Base-by-base conservation (phyloP, 202 grass and related monocot genomes). In the Dendrocalamus latiflorus region DNA sequence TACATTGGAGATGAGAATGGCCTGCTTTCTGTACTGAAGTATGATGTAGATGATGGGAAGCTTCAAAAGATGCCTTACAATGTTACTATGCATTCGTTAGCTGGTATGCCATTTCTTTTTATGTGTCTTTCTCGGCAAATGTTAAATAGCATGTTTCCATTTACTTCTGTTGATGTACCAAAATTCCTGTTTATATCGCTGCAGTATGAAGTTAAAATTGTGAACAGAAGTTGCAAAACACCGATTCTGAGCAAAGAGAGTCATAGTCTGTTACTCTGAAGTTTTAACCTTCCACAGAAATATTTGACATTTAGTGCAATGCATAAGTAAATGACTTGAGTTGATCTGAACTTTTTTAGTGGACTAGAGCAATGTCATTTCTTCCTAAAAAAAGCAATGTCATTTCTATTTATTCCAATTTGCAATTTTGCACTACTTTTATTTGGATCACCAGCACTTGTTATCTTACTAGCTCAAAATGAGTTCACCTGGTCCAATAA, bases 1-100 rank as follows among this genome's bases (percentile, higher is more conserved):
- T 98, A 91, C 89, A 24, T 98, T 90, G 95, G 95, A 41, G 95
- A 98, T 90, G 95, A 98, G 72, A 93, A 95, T 77, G 95, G 95
- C 11, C 76, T 91, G 49, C 88, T 98, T 76, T 93, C 95, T 82
- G 92, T 98, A 68, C 70, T 94, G 58, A 98, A 93, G 75, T 98
- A 91, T 65, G 87, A 91, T 73, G 68, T 91, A 56, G 87, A 93
- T 90, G 92, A 97, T 70, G 90, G 90, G 83, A 93, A 95, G 25
- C 70, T 98, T 86, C 87, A 81, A 76, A 95, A 44, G 79, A 91
- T 98, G 90, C 95, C 89, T 10, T 98, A 95, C 73, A 84, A 87
- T 72, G 84, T 98, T 80, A 76, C 89, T 57, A 75, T 91, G 74
- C 70, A 88, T 65, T 88, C 70, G 30, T 41, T 98, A 74, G 47